phyloP scores from a whole-genome alignment of 345 rosid species.

The Atalantia buxifolia region DNA sequence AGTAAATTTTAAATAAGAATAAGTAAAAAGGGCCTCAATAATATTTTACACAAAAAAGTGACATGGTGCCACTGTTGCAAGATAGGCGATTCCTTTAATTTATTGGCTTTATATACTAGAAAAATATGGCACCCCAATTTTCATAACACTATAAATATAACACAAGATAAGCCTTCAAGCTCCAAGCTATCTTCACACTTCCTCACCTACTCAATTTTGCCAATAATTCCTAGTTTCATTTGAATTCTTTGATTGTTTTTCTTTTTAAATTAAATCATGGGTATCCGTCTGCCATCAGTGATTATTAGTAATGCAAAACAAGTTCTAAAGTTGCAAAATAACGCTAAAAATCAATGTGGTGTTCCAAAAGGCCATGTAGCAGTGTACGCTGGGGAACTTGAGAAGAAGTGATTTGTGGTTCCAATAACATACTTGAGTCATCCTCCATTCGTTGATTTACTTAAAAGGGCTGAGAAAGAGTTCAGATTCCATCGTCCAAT shows the following conservation, averaged over 20 bases:
- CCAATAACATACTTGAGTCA: slow-evolving; percentile 66
- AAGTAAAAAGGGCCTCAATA: too few species aligned
- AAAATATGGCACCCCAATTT: neutral
- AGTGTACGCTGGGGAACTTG: slow-evolving; percentile 49
- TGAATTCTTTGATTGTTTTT: neutral
- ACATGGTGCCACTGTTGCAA: too few species aligned
- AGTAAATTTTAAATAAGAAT: too few species aligned
- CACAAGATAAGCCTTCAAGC: neutral
- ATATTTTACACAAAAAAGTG: too few species aligned
- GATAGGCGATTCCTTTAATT: too few species aligned
- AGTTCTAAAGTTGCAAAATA: slow-evolving; percentile 5
- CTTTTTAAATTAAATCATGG: neutral
- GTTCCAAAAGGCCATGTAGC: slow-evolving; percentile 51
- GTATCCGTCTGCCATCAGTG: neutral
- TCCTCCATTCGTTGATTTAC: slow-evolving; percentile 53
- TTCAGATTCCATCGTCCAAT: slow-evolving; percentile 73
- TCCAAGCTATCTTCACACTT: neutral
- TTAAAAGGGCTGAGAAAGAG: slow-evolving; percentile 54
- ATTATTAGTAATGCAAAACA: slow-evolving; percentile 22
- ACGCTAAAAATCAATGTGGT: neutral
- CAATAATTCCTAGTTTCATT: neutral
- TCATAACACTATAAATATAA: neutral
- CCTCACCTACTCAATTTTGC: neutral
- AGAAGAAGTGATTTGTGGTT: slow-evolving; percentile 53
- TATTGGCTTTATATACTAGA: neutral